These are phyloP conservation scores for Candolleomyces efflorescens DNA, from an alignment of 768 basidiomycete genomes.

Conservation along the genomic window DNA sequence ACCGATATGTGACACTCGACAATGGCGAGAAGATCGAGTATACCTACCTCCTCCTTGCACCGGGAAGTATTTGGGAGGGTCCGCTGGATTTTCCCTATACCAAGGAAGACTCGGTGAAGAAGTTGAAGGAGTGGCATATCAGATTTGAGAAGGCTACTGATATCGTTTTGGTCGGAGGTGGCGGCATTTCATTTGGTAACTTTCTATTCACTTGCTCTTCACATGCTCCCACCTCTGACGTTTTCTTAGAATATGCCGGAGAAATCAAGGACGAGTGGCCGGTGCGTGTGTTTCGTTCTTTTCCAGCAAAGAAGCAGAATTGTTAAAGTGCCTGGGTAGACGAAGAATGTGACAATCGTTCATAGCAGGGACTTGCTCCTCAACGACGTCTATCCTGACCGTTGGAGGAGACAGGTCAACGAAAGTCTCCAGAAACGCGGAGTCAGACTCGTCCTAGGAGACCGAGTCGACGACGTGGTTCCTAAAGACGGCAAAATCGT, in stretches of 20 bases:
- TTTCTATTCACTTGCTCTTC: not conserved
- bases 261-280: conserved; percentile 38
- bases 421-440: conserved; percentile 34
- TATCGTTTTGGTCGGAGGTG: conserved; percentile 49
- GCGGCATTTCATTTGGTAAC: conserved; percentile 46
- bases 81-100: conserved; percentile 25
- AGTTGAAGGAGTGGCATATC: conserved; percentile 20
- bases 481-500: conserved; percentile 2
- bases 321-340: conserved; percentile 11
- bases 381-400: conserved; percentile 45
- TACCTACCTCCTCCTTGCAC: conserved; percentile 46
- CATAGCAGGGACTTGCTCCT: conserved; percentile 44
- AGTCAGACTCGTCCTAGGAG: conserved; percentile 42
- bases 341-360: conserved; percentile 51
- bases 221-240: not conserved
- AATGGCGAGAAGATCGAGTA: conserved; percentile 43
- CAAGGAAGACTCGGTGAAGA: conserved; percentile 18
- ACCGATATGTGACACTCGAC: conserved; percentile 33
- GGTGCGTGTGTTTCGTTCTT: conserved; percentile 19
- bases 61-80: conserved; percentile 45
- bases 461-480: conserved; percentile 40
- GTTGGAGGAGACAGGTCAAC: conserved; percentile 41
- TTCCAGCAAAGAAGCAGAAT: not conserved
- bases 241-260: conserved; percentile 30
- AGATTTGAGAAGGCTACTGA: conserved; percentile 29